Conservation (phyloP, 768 basidiomycete genomes). For the Amanita pseudoporphyria region DNA sequence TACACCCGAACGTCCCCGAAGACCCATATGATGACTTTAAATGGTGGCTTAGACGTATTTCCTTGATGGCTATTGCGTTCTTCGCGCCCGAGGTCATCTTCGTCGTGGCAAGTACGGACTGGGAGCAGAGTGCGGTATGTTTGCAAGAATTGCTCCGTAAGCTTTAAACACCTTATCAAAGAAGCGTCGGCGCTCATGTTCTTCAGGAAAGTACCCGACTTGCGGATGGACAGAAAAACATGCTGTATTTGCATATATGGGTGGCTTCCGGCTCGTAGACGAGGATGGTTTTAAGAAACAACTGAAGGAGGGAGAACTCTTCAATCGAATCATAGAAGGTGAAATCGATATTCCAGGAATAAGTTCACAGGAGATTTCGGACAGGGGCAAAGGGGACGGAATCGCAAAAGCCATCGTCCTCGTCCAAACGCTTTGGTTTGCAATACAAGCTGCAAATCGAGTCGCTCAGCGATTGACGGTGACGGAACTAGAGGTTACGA, state of each 20-base stretch:
- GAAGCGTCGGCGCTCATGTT: not conserved
- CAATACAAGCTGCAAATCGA: slow-evolving; percentile 19
- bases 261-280: slow-evolving; percentile 15
- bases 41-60: not conserved
- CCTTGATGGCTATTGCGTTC: slow-evolving; percentile 9
- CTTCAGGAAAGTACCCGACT: not conserved
- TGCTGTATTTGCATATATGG: slow-evolving; percentile 19
- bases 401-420: slow-evolving; percentile 21
- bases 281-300: not conserved
- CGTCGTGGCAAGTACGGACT: slow-evolving; percentile 12
- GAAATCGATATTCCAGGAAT: not conserved
- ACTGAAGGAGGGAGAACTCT: not conserved
- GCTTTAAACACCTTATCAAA: not conserved
- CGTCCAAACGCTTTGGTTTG: slow-evolving; percentile 24
- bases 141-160: not conserved
- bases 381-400: slow-evolving; percentile 23
- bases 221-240: slow-evolving; percentile 15
- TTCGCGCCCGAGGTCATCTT: slow-evolving; percentile 13
- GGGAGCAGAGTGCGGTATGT: slow-evolving; percentile 2
- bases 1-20: slow-evolving; percentile 14
- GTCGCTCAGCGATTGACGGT: slow-evolving; percentile 14
- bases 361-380: slow-evolving; percentile 15
- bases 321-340: not conserved
- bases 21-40: not conserved
- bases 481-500: slow-evolving; percentile 23